Conservation (phyloP, 164 flowering plant species). For the Stephania cephalantha region DNA sequence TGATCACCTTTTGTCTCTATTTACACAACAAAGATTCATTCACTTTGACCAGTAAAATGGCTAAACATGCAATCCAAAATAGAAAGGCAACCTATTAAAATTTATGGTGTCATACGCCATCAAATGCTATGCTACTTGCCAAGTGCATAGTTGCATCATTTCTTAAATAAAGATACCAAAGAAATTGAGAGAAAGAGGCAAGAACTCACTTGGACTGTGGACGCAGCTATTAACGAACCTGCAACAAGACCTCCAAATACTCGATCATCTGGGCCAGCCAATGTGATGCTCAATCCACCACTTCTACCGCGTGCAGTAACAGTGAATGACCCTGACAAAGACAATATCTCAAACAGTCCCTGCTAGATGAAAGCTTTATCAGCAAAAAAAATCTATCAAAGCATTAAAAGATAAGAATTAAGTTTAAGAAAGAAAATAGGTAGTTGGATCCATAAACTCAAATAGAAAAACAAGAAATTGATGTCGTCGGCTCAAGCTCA, state of each 20-base stretch:
- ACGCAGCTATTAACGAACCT: conserved; percentile 40
- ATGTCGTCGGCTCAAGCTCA: background rate
- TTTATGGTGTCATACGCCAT: background rate
- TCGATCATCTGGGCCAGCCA: conserved; percentile 46
- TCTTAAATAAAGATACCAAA: background rate
- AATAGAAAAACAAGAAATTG: background rate
- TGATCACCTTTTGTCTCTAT: too few species aligned
- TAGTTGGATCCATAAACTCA: background rate
- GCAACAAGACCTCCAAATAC: conserved; percentile 46
- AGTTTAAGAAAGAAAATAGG: background rate
- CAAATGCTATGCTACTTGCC: background rate
- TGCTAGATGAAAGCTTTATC: conserved; percentile 2
- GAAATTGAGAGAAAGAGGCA: background rate
- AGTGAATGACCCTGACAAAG: conserved; percentile 40
- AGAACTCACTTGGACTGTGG: conserved; percentile 36
- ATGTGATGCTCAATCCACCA: conserved; percentile 44
- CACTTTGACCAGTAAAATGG: too few species aligned
- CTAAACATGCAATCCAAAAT: too few species aligned
- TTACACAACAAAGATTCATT: too few species aligned
- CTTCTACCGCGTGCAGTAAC: conserved; percentile 37
- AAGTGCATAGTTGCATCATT: background rate
- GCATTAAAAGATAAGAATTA: background rate
- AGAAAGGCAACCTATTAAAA: too few species aligned
- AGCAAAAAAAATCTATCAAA: background rate
- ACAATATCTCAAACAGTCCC: conserved; percentile 49